Evolutionary conservation across 2,329 filamentous ascomycete genomes (phyloP), one percentile per base, ranked within the genome.

Genomic region (Colletotrichum echinochloae): DNA sequence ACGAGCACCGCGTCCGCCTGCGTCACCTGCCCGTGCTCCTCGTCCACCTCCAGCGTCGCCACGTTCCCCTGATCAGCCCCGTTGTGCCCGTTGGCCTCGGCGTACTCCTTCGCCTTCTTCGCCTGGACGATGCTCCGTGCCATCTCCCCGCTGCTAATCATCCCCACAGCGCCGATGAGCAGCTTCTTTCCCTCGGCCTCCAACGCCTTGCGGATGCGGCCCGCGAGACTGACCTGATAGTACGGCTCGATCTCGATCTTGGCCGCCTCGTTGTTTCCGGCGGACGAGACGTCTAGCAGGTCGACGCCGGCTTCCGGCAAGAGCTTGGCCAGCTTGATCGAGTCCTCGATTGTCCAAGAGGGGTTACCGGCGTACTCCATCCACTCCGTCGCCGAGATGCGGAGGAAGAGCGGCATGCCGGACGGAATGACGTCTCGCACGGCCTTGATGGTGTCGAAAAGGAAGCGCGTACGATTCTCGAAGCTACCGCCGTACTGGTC

Each of bases 281-380:
- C 94, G 1, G 90, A 91, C 75, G 91, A 94, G 67, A 97, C 89
- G 78, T 98, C 95, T 37, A 97, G 85, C 20, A 97, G 83, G 78
- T 98, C 95, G 52, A 97, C 87, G 37, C 95, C 95, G 16, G 86
- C 84, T 0, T 87, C 88, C 0, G 93, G 92, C 1, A 98, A 87
- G 12, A 91, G 83, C 77, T 88, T 86, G 18, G 93, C 92, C 3
- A 96, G 87, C 64, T 81, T 83, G 72, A 92, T 88, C 69, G 80
- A 92, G 74, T 94, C 87, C 52, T 91, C 87, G n/a, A 91, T 75
- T 5, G 89, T 90, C 94, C 94, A 97, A 30, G 83, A 85, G 8
- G 82, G 81, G 73, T 81, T 74, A 60, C 76, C 79, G 7, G 78
- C 73, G 75, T 79, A 78, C 73, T 90, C 87, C 80, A 90, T 85